phyloP scores from a whole-genome alignment of 306 rosid genomes.

The Citrullus mucosospermus region DNA sequence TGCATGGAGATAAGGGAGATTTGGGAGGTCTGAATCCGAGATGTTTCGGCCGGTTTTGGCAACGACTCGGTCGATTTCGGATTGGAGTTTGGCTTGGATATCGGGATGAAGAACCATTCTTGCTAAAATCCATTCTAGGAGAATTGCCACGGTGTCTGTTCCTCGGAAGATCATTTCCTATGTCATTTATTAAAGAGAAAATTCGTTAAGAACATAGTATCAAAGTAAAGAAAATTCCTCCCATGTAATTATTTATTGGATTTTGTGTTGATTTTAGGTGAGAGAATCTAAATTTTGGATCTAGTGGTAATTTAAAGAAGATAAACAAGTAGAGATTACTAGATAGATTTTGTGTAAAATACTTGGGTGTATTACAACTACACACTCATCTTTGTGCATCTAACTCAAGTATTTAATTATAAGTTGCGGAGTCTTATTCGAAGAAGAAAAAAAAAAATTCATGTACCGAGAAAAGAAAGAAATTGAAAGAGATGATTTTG shows the following conservation, averaged over 20 bases:
- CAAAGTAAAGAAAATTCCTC: too few species aligned
- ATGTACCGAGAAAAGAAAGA: too few species aligned
- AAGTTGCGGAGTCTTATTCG: too few species aligned
- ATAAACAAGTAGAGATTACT: neutral
- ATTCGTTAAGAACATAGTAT: neutral
- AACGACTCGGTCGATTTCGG: constrained; percentile 26
- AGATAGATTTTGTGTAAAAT: too few species aligned
- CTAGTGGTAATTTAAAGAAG: neutral
- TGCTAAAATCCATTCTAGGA: constrained; percentile 78
- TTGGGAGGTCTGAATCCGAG: constrained; percentile 38
- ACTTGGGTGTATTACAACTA: too few species aligned
- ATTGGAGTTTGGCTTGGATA: constrained; percentile 47
- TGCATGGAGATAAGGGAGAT: constrained; percentile 44
- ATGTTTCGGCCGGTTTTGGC: constrained; percentile 7
- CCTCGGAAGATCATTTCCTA: constrained; percentile 91
- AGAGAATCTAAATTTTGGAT: neutral
- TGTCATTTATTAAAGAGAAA: neutral
- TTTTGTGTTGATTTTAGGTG: neutral
- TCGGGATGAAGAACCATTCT: constrained; percentile 77
- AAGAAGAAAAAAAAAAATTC: too few species aligned
- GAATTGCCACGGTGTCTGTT: constrained; percentile 75
- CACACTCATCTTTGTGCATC: too few species aligned
- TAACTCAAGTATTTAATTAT: too few species aligned
- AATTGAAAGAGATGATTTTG: too few species aligned
- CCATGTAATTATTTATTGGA: too few species aligned